Evolutionary conservation across 345 rosid genomes (phyloP), one percentile per base, ranked within the genome.

Genomic region (Garcia nutans): DNA sequence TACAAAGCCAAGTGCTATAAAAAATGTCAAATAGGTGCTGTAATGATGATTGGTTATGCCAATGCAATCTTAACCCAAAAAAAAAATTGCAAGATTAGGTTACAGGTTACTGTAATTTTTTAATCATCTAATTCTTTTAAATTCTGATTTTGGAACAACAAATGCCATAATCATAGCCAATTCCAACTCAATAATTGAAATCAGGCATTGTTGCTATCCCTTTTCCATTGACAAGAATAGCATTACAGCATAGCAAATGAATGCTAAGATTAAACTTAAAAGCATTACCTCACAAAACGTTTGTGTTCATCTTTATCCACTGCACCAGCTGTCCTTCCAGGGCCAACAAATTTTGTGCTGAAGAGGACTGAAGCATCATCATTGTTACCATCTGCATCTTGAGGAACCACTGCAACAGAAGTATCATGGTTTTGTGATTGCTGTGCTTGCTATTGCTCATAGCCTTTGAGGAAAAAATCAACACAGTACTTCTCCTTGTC

Each of bases 401-500:
- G n/a, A 20, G 76, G 45, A 68, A 82, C 81, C 74, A 74, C 87
- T 13, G 86, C 37, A 28, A 73, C 57, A 68, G 79, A 81, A 54
- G 44, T n/a, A 52, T 67, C 81, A 26, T 37, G 54, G 6, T 72
- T 77, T 37, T 70, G 87, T 33, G 76, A 74, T 65, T 49, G 77
- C 72, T 71, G 74, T 23, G 82, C 74, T 33, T 86, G 88, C 42
- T 82, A 90, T 37, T 72, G 83, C 74, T 91, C 88, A n/a, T 76
- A 0, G 19, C 93, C 91, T 80, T 90, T 96, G 62, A 77, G 89
- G 77, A 87, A 89, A 83, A 92, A 96, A 78, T 93, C 97, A 26
- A 93, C 99, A 84, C 98, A 88, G 66, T 93, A 92, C 84, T 92
- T 96, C 86, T 93, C 97, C 69, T 89, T 72, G 2, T 84, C 97